Conservation (phyloP, 2,329 filamentous ascomycete species). For the Paraphoma sp. region DNA sequence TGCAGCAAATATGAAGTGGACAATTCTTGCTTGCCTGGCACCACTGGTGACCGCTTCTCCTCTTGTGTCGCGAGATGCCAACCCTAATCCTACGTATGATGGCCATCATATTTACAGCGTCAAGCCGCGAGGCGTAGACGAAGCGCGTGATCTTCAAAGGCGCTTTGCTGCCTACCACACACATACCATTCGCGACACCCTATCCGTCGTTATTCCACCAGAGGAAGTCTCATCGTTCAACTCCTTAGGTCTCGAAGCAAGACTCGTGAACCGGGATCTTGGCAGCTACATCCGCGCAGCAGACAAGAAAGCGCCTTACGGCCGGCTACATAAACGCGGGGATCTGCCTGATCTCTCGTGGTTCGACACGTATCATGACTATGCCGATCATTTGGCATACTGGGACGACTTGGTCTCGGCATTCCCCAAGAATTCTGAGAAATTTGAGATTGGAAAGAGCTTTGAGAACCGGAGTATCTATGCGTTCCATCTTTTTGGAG, state of each 20-base stretch:
- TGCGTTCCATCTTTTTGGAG: constrained; percentile 37
- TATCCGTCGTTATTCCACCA: constrained; percentile 49
- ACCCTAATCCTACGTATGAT: constrained; percentile 19
- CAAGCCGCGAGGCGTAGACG: constrained; percentile 18
- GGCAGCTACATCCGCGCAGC: constrained; percentile 49
- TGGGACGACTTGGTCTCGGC: constrained; percentile 36
- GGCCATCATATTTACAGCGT: constrained; percentile 28
- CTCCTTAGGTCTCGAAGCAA: constrained; percentile 41
- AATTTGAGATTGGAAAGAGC: constrained; percentile 34
- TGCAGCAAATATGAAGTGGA: constrained; percentile 15
- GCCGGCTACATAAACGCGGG: constrained; percentile 24
- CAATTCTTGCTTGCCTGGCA: constrained; percentile 10
- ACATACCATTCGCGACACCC: constrained; percentile 24
- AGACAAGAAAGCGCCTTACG: constrained; percentile 18
- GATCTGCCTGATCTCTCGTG: constrained; percentile 51
- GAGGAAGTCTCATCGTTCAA: constrained; percentile 49
- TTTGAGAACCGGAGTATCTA: constrained; percentile 40
- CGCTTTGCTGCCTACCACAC: constrained; percentile 27
- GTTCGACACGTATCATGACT: constrained; percentile 42
- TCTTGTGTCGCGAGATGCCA: constrained; percentile 2
- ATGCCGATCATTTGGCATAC: constrained; percentile 37
- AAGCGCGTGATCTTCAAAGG: constrained; percentile 17
- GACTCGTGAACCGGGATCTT: constrained; percentile 54
- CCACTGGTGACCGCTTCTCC: constrained; percentile 19
- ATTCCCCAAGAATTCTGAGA: constrained; percentile 36